Base-by-base conservation (phyloP, 768 basidiomycete genomes). In the Termitomyces sp. region DNA sequence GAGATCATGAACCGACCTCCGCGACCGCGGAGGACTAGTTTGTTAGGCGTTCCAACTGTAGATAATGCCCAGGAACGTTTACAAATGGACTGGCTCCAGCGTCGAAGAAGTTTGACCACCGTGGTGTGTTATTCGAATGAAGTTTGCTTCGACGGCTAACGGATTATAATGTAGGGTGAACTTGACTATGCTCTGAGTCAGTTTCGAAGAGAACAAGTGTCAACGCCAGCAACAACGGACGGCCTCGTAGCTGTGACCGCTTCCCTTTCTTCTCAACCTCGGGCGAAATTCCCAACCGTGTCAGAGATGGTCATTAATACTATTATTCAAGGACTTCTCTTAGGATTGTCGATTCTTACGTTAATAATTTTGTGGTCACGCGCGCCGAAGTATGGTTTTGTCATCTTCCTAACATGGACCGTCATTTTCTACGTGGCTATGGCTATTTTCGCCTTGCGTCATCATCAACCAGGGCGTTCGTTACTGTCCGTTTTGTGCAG, bases 51-150 rank as follows among this genome's bases (percentile, higher is more conserved):
- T 68, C 57, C 61, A 31, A 40, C 52, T n/a, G 52, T 38, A 20
- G 65, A 67, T 29, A 47, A 51, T 55, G 55, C 61, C 15, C 58
- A 67, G 12, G 65, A 68, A 46, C 72, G 68, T 63, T 74, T 91
- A 43, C 84, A 93, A 68, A 77, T 90, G 54, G 90, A 90, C 69
- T 93, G 92, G 92, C 76, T 92, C 38, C 82, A 87, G 60, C 83
- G 88, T 55, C 80, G 92, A 56, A 82, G 90, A 60, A 91, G 86
- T 69, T 74, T 88, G 36, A 87, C 85, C 67, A 81, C 83, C 59
- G 84, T 88, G 76, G 91, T 92, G 70, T 69, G 87, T 76, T 46
- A 6, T 59, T 20, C 17, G 29, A 61, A n/a, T 15, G 15, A 31
- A 47, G 17, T n/a, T 45, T 51, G 9, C 7, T 52, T 63, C 52